A percentile compares a stretch with the other conserved stretches of the same genome.
Evolutionary conservation across 2,329 filamentous ascomycete genomes (phyloP).

Genomic region (Byssothecium circinans): DNA sequence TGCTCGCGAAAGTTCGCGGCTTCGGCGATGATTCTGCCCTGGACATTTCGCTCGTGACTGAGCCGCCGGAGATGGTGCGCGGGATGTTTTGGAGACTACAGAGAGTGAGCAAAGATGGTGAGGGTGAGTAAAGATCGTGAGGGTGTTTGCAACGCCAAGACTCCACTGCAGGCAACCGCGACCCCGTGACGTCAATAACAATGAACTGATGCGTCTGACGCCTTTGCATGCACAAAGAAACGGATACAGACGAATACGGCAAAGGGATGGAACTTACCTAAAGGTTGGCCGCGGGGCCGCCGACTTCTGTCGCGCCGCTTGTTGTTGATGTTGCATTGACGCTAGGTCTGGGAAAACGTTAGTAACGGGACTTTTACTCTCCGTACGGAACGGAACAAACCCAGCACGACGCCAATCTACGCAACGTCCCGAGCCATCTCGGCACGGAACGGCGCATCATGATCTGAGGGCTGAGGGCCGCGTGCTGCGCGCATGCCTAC

Average conservation of each 20-base stretch:
- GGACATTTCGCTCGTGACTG: constrained; percentile 46
- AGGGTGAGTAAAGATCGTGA: constrained; percentile 1
- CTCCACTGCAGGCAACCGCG: constrained; percentile 18
- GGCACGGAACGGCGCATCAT: not conserved
- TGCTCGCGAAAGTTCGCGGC: constrained; percentile 47
- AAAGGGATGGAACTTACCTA: constrained; percentile 30
- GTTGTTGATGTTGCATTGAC: constrained; percentile 51
- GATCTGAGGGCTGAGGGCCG: not conserved
- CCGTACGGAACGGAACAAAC: not conserved
- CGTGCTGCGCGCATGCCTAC: not conserved
- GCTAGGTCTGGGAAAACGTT: constrained; percentile 44
- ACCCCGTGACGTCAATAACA: constrained; percentile 24
- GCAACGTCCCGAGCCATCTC: too few species aligned
- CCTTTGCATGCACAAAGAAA: not conserved
- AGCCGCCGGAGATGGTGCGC: constrained; percentile 47
- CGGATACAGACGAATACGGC: not conserved
- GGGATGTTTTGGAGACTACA: constrained; percentile 34
- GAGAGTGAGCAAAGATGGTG: constrained; percentile 14
- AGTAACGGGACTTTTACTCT: not conserved
- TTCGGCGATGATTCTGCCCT: constrained; percentile 52
- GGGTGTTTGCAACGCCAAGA: constrained; percentile 13
- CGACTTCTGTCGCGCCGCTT: constrained; percentile 42
- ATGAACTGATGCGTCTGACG: too few species aligned
- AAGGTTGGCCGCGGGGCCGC: constrained; percentile 40
- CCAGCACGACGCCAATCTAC: not conserved